These are phyloP conservation scores for Aquilaria sinensis DNA, from an alignment of 345 rosid genomes.

Conservation along the genomic window DNA sequence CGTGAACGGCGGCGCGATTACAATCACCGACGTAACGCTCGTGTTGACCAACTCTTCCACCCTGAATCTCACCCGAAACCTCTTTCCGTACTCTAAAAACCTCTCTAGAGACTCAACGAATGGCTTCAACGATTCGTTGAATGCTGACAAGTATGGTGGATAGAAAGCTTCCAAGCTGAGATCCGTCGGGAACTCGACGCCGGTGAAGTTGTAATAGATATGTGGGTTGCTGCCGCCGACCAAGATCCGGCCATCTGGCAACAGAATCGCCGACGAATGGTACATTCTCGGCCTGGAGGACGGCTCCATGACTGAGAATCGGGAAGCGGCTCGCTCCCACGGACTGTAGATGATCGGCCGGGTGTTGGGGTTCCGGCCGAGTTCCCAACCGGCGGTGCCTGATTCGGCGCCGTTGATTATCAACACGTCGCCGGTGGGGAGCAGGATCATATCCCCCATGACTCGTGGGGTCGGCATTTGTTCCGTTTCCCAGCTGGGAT, in stretches of 20 bases:
- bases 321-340: not conserved
- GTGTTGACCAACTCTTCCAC: constrained; percentile 21
- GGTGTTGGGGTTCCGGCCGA: constrained; percentile 34
- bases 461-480: constrained; percentile 65
- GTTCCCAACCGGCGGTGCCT: constrained; percentile 83
- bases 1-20: constrained; percentile 66
- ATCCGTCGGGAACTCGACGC: constrained; percentile 66
- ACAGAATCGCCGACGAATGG: constrained; percentile 63
- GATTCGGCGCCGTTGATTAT: constrained; percentile 56
- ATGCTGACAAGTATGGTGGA: constrained; percentile 53
- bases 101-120: constrained; percentile 20
- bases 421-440: constrained; percentile 62
- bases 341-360: constrained; percentile 57
- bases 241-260: constrained; percentile 62
- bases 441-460: constrained; percentile 86
- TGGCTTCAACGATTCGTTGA: constrained; percentile 33
- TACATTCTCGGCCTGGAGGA: constrained; percentile 58
- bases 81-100: constrained; percentile 22
- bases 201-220: constrained; percentile 46
- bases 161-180: constrained; percentile 67
- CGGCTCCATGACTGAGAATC: constrained; percentile 46
- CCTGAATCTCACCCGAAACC: constrained; percentile 25
- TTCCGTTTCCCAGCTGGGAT: constrained; percentile 71
- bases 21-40: constrained; percentile 35
- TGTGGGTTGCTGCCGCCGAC: constrained; percentile 88